Percentiles rank a stretch among this genome's conserved stretches.
These are phyloP conservation scores for Polyporus tsugae DNA, from an alignment of 1,284 basidiomycete genomes.

Conservation along the genomic window DNA sequence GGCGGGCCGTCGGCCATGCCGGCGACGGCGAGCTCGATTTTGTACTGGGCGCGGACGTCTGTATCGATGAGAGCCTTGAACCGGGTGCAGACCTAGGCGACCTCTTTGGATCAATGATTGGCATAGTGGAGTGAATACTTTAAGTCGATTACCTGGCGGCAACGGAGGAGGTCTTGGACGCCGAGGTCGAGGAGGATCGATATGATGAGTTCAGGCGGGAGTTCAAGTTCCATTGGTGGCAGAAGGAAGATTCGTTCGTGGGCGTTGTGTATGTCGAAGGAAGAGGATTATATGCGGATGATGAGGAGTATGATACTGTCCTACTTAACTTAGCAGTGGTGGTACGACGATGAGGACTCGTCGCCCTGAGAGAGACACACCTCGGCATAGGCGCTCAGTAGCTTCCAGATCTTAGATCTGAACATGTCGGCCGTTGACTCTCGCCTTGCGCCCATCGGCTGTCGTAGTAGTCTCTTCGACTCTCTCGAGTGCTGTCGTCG, in stretches of 20 bases:
- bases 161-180: constrained; percentile 47
- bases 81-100: constrained; percentile 52
- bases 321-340: too few species aligned
- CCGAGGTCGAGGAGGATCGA: constrained; percentile 40
- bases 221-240: neutral
- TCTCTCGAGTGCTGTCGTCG: neutral
- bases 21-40: constrained; percentile 58
- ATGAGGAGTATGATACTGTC: too few species aligned
- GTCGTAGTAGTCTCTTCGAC: too few species aligned
- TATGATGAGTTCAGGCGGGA: constrained; percentile 41
- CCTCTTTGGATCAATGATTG: neutral
- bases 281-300: too few species aligned
- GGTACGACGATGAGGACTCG: too few species aligned
- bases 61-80: constrained; percentile 49
- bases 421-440: neutral
- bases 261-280: neutral
- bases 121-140: neutral
- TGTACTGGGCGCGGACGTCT: constrained; percentile 54
- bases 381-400: too few species aligned
- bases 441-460: neutral
- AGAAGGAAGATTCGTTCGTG: neutral
- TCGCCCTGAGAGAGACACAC: too few species aligned
- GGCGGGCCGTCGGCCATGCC: constrained; percentile 57
- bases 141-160: constrained; percentile 44
- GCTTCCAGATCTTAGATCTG: neutral